Base-by-base conservation (phyloP, 306 rosid species). In the Acacia acuminata region DNA sequence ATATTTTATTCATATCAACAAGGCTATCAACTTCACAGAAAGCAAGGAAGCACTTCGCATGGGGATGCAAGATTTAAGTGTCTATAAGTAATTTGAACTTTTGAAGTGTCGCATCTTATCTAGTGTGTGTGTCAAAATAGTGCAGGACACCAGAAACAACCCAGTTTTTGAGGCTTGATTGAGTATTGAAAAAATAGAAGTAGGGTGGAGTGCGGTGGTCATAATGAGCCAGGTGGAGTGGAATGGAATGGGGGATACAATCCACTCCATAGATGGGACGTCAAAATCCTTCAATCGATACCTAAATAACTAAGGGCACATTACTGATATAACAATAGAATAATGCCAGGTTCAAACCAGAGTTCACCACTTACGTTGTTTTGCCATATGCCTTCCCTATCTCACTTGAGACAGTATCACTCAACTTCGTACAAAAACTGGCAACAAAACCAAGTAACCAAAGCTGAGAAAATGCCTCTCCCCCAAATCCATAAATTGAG, bases 381-480 rank as follows among this genome's bases (percentile, higher is more conserved):
- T 85, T 87, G 14, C 93, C 93, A 84, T 83, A 91, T 61, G 93
- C 96, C 89, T 91, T 91, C 63, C 96, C 96, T 25, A 91, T 88
- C 86, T 91, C 96, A 63, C 96, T 91, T 3, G 96, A 90, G 79
- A 90, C 91, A 27, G 96, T 91, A 79, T 96, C 99, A 63, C 94
- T 91, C 91, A 94, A 82, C 90, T 96, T 96, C n/a, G 98, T 94
- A 75, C 97, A 96, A 83, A 96, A 96, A 83, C 99, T 94, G 81
- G 99, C 93, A 82, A 92, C 97, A 85, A 96, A 96, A 14, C 98
- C 99, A 20, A 96, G 96, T 55, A 81, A 90, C 97, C 97, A 96
- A 30, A 96, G 91, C 83, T 71, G 90, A 24, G 86, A 65, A 83
- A 84, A 91, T 20, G 94, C 86, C 47, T 75, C 76, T 45, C 98